Conservation (phyloP, 805 yeast genomes). For the Yamadazyma kitorensis region DNA sequence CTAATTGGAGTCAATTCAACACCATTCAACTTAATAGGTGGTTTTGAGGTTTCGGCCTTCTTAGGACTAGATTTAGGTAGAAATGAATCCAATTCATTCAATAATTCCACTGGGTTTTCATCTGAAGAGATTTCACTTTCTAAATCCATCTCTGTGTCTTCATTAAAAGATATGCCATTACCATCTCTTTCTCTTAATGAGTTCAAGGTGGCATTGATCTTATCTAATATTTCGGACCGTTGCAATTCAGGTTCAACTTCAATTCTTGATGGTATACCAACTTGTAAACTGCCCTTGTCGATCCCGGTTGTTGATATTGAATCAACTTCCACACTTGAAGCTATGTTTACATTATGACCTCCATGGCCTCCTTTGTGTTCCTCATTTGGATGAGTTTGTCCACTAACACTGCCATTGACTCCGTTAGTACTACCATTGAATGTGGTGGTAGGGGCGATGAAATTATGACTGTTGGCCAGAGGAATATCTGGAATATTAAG, state of each 20-base stretch:
- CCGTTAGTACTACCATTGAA: no score
- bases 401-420: no score
- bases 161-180: conserved; percentile 5
- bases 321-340: conserved; percentile 15
- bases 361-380: no score
- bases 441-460: no score
- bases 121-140: conserved; percentile 15
- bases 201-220: conserved; percentile 22
- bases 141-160: conserved; percentile 8
- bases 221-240: conserved; percentile 21
- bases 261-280: conserved; percentile 9
- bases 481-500: no score
- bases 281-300: conserved; percentile 14
- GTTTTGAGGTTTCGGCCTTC: neutral
- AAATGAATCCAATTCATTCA: conserved; percentile 19
- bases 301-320: conserved; percentile 11
- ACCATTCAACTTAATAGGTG: no score
- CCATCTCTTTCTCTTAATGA: conserved; percentile 14
- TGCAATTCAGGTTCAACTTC: conserved; percentile 14
- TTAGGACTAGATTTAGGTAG: conserved; percentile 4
- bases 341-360: conserved; percentile 7
- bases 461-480: no score
- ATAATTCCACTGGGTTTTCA: conserved; percentile 17
- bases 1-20: conserved; percentile 12
- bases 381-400: no score